Percentiles rank a stretch among this genome's conserved stretches.
Conservation (phyloP, 345 rosid species). For the Pugionium cornutum region DNA sequence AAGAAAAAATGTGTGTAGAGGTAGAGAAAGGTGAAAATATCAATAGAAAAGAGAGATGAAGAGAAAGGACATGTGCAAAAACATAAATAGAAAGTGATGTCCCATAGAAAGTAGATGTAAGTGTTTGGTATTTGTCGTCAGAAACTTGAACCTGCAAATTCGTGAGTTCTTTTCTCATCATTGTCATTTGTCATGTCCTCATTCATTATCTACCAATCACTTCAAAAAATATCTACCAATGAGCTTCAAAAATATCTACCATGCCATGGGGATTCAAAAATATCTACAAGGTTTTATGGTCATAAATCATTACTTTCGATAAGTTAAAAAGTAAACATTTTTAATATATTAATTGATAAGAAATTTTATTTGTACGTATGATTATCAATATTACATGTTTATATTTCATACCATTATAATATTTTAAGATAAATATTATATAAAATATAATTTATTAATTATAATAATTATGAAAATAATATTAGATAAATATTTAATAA, state of each 20-base stretch:
- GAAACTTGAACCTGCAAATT: slow-evolving; percentile 31
- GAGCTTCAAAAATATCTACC: slow-evolving; percentile 20
- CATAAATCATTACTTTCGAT: background rate
- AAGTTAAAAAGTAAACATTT: no score
- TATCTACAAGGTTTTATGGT: slow-evolving; percentile 22
- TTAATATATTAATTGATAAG: no score
- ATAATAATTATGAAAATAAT: no score
- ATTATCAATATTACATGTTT: no score
- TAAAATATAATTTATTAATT: no score
- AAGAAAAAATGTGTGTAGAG: background rate
- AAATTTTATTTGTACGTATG: no score
- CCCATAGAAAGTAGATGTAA: slow-evolving; percentile 20
- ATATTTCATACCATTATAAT: no score
- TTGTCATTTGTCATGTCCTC: slow-evolving; percentile 31
- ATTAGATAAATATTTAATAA: no score
- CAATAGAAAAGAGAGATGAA: slow-evolving; percentile 25
- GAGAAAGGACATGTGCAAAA: slow-evolving; percentile 16
- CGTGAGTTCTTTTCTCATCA: slow-evolving; percentile 35
- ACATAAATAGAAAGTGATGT: slow-evolving; percentile 21
- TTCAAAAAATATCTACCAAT: slow-evolving; percentile 29
- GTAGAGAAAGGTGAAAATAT: slow-evolving; percentile 12
- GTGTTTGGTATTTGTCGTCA: slow-evolving; percentile 35
- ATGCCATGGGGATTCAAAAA: background rate
- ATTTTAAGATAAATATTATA: no score
- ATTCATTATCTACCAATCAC: slow-evolving; percentile 24